Evolutionary conservation across 2,329 filamentous ascomycete species (phyloP).

Genomic region (Zalaria sp.): DNA sequence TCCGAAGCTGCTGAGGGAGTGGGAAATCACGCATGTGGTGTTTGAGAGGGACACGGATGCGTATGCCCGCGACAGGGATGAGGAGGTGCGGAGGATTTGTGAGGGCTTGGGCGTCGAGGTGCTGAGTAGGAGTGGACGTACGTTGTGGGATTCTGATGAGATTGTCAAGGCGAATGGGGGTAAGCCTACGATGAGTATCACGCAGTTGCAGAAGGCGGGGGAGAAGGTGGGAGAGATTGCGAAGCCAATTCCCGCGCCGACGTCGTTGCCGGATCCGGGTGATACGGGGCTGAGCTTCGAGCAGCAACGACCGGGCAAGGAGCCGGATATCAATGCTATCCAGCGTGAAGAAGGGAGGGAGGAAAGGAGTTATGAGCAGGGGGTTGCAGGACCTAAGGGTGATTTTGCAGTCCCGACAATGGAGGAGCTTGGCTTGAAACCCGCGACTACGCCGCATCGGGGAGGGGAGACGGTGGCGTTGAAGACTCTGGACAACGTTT

Average conservation of each 20-base stretch:
- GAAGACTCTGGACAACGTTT: slow-evolving; percentile 41
- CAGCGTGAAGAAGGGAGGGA: slow-evolving; percentile 40
- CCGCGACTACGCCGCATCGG: slow-evolving; percentile 51
- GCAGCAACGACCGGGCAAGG: slow-evolving; percentile 36
- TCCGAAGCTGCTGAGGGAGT: slow-evolving; percentile 57
- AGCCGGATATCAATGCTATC: slow-evolving; percentile 46
- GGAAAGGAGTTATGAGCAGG: slow-evolving; percentile 42
- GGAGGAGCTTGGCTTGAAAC: slow-evolving; percentile 51
- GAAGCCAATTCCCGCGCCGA: slow-evolving; percentile 46
- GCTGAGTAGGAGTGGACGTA: slow-evolving; percentile 49
- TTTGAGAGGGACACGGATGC: slow-evolving; percentile 70
- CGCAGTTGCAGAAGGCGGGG: slow-evolving; percentile 48
- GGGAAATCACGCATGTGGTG: slow-evolving; percentile 61
- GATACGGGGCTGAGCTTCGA: slow-evolving; percentile 44
- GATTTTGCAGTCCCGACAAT: slow-evolving; percentile 61
- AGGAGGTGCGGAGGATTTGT: slow-evolving; percentile 43
- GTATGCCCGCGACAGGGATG: slow-evolving; percentile 53
- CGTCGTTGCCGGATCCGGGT: slow-evolving; percentile 48
- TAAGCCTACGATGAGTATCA: slow-evolving; percentile 62
- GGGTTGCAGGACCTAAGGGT: slow-evolving; percentile 50
- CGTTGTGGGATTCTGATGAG: slow-evolving; percentile 60
- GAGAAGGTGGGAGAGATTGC: slow-evolving; percentile 48
- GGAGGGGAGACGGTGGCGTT: slow-evolving; percentile 59
- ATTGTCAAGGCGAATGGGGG: slow-evolving; percentile 50
- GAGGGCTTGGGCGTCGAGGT: slow-evolving; percentile 53